phyloP scores from a whole-genome alignment of 495 filamentous ascomycete species.

The Usnea hakonensis region DNA sequence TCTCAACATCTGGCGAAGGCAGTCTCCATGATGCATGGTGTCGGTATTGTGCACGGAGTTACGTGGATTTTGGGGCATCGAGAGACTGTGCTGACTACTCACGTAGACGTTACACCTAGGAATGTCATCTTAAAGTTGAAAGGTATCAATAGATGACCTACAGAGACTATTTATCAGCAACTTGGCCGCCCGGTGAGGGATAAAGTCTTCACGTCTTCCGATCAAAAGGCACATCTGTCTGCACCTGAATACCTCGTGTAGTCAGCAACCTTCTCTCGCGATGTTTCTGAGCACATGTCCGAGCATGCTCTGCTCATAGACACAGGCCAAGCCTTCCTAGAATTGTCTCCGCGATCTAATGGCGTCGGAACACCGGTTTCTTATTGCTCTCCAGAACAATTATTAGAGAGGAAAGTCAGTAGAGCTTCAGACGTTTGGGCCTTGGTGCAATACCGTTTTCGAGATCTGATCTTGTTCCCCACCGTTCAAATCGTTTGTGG shows the following conservation, averaged over 20 bases:
- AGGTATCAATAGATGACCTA: neutral
- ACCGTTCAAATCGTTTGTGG: slow-evolving; percentile 4
- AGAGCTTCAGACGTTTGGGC: slow-evolving; percentile 34
- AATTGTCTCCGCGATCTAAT: slow-evolving; percentile 15
- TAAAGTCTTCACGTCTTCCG: neutral
- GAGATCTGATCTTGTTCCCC: slow-evolving; percentile 15
- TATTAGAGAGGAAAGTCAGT: slow-evolving; percentile 28
- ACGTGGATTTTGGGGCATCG: neutral
- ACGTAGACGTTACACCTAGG: neutral
- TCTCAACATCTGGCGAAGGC: neutral
- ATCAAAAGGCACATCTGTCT: neutral
- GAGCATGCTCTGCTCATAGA: slow-evolving; percentile 26
- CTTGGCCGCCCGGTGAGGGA: neutral
- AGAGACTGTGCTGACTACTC: neutral
- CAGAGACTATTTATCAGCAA: neutral
- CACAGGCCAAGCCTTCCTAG: slow-evolving; percentile 33
- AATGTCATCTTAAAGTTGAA: neutral
- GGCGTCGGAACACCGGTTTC: slow-evolving; percentile 27
- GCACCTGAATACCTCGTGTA: slow-evolving; percentile 25
- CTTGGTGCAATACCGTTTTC: slow-evolving; percentile 32
- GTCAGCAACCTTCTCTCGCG: slow-evolving; percentile 25
- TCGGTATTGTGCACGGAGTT: neutral
- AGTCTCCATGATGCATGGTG: neutral
- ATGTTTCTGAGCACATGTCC: neutral
- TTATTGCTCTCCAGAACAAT: slow-evolving; percentile 30